Evolutionary conservation across 2,329 filamentous ascomycete genomes (phyloP), one percentile per base, ranked within the genome.

Genomic region (Sclerotiophoma versabilis): DNA sequence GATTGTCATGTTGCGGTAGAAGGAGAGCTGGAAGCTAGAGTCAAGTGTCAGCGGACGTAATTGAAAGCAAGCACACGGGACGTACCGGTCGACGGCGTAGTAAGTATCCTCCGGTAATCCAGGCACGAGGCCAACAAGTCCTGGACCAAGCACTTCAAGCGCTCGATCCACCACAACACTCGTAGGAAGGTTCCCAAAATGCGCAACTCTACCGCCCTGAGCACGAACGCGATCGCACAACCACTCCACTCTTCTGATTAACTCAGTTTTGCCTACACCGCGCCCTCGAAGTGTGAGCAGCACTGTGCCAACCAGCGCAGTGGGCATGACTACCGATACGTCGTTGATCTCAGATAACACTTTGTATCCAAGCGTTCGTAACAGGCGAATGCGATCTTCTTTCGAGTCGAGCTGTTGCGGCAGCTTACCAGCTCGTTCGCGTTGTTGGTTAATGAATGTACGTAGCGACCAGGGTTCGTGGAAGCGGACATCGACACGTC

Each of bases 1-100:
- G 58, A 99, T 99, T 0, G 93, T 97, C 95, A 98, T 98, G 76
- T 99, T 99, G 46, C 95, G 88, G 77, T 99, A 99, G 76, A 99
- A 99, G 0, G 92, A 96, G 9, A 99, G 84, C 72, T 99, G 95
- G 79, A 99, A 99, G 47, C 79, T 77, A 58, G 3, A 45, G 11
- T n/a, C 4, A n/a, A 3, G 14, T 8, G 38, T 50, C 15, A 48
- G 43, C 25, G 11, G 7, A n/a, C 23, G 29, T 65, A 39, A 11
- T 19, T n/a, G 23, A 26, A 17, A 43, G n/a, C 37, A 17, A 17
- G 41, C 14, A 14, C 7, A 27, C 29, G 33, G 17, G 27, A 59
- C 64, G 41, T 55, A 73, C 72, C 92, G 85, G 74, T 99, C 95
- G 32, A 97, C 92, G 4, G 95, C 95, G 68, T 91, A 96, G 75